These are phyloP conservation scores for Rosa chinensis DNA, from an alignment of 306 rosid genomes.

Conservation along the genomic window DNA sequence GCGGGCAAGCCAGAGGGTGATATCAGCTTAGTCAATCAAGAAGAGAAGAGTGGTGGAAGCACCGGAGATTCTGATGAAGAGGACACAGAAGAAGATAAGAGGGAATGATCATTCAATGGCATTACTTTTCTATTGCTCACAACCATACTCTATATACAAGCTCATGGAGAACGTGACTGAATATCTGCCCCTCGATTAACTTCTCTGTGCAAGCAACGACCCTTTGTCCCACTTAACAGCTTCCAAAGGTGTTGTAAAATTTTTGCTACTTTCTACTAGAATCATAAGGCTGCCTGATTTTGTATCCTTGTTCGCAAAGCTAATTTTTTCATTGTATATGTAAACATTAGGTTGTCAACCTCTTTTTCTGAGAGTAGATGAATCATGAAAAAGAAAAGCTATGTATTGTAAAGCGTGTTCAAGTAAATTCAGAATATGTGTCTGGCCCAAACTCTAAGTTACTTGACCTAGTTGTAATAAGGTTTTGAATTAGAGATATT, in stretches of 20 bases:
- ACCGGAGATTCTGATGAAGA: constrained; percentile 39
- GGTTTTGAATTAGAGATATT: too few species aligned
- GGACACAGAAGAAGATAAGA: constrained; percentile 74
- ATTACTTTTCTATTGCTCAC: not conserved
- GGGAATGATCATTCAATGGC: constrained; percentile 49
- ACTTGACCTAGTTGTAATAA: too few species aligned
- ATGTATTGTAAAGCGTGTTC: constrained; percentile 14
- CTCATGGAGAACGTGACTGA: not conserved
- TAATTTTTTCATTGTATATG: constrained; percentile 33
- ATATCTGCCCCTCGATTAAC: constrained; percentile 1
- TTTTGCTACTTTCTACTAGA: constrained; percentile 32
- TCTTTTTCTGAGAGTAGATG: constrained; percentile 2
- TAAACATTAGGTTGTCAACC: constrained; percentile 28
- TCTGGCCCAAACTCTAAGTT: too few species aligned
- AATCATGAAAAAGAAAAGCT: constrained; percentile 1
- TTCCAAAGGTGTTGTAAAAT: constrained; percentile 40
- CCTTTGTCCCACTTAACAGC: constrained; percentile 26
- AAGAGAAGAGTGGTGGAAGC: constrained; percentile 41
- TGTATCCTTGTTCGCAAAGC: constrained; percentile 20
- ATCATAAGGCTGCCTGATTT: constrained; percentile 31
- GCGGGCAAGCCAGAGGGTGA: constrained; percentile 67
- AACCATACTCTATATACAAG: not conserved
- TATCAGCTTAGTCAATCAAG: constrained; percentile 62
- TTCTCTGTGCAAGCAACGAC: constrained; percentile 15
- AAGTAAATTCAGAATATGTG: too few species aligned